Conservation (phyloP, 768 basidiomycete genomes). For the Melanogaster broomeanus region DNA sequence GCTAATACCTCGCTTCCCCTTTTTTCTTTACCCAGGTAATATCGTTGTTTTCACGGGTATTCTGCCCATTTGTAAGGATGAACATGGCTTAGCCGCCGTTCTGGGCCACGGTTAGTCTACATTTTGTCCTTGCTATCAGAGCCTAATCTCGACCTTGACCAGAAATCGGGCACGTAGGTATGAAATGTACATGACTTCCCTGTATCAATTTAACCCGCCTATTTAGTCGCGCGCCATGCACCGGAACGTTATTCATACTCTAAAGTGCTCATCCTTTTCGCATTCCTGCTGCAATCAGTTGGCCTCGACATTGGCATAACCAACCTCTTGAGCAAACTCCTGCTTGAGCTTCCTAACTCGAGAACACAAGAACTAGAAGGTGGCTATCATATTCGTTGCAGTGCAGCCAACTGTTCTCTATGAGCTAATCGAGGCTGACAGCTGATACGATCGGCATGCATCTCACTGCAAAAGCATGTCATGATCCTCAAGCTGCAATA, state of each 20-base stretch:
- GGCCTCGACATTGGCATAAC: slow-evolving; percentile 61
- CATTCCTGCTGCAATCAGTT: slow-evolving; percentile 43
- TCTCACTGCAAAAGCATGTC: slow-evolving; percentile 84
- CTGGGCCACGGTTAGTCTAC: slow-evolving; percentile 69
- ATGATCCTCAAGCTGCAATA: slow-evolving; percentile 75
- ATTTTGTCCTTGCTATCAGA: background rate
- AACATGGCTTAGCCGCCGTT: slow-evolving; percentile 82
- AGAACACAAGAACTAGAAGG: slow-evolving; percentile 83
- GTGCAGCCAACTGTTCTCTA: background rate
- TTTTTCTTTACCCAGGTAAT: slow-evolving; percentile 47
- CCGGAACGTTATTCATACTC: slow-evolving; percentile 47
- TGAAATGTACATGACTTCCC: slow-evolving; percentile 6
- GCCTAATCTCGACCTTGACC: slow-evolving; percentile 3
- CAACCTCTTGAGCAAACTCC: slow-evolving; percentile 44
- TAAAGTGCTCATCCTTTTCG: slow-evolving; percentile 43
- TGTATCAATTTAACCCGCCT: slow-evolving; percentile 10
- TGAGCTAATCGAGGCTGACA: slow-evolving; percentile 28
- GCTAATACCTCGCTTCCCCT: background rate
- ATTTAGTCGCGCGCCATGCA: slow-evolving; percentile 57
- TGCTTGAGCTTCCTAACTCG: slow-evolving; percentile 81
- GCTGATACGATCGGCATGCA: slow-evolving; percentile 87
- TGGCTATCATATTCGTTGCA: slow-evolving; percentile 17
- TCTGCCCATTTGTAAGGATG: slow-evolving; percentile 72
- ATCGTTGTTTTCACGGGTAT: slow-evolving; percentile 92
- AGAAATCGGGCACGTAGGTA: slow-evolving; percentile 85